phyloP scores from a whole-genome alignment of 805 yeast species.

The Kluyveromyces aestuarii region DNA sequence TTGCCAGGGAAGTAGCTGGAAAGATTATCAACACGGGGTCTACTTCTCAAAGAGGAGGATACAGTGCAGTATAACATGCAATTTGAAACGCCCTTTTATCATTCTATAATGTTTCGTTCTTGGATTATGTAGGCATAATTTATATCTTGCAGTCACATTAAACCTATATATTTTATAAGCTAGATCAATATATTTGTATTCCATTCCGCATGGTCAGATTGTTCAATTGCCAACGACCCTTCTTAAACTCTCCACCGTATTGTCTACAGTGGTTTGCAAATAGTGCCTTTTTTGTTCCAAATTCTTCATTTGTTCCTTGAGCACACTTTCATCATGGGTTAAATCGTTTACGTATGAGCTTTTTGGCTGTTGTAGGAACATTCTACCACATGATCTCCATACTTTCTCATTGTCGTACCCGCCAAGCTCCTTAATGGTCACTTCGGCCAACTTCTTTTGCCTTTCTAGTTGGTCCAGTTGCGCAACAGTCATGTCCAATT shows the following conservation, averaged over 20 bases:
- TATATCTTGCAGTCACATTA: background rate
- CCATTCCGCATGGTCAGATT: background rate
- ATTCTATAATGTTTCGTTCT: background rate
- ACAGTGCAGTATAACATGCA: constrained; percentile 67
- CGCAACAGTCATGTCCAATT: constrained; percentile 22
- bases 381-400: constrained; percentile 82
- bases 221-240: constrained; percentile 5
- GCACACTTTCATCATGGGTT: constrained; percentile 40
- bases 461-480: constrained; percentile 23
- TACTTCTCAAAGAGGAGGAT: constrained; percentile 62
- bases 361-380: constrained; percentile 40
- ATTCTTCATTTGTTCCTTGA: constrained; percentile 50
- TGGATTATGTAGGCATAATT: background rate
- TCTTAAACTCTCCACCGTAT: constrained; percentile 54
- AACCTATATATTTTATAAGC: background rate
- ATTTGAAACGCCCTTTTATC: background rate
- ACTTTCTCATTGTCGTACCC: constrained; percentile 43
- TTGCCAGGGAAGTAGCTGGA: constrained; percentile 56
- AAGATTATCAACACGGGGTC: constrained; percentile 52
- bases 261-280: constrained; percentile 67
- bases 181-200: background rate
- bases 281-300: constrained; percentile 63
- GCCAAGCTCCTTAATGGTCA: constrained; percentile 49
- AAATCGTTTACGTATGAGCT: constrained; percentile 41
- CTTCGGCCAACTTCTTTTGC: constrained; percentile 39